These are phyloP conservation scores for Mortierella sp. DNA, from an alignment of 371 early-diverging fungal genomes.

Conservation along the genomic window DNA sequence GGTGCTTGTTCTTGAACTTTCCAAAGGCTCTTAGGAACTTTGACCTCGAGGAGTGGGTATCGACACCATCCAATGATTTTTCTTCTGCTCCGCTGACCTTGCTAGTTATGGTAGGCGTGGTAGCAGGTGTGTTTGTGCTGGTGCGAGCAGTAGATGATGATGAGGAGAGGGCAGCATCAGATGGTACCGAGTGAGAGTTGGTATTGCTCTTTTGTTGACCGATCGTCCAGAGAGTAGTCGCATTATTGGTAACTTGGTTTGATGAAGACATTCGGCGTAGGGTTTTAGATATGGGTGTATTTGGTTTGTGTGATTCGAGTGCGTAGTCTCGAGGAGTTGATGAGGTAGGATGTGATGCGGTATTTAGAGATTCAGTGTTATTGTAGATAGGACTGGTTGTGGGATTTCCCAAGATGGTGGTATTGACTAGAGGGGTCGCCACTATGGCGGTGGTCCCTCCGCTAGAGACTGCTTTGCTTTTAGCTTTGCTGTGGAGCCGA, in stretches of 20 bases:
- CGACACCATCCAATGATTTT: neutral
- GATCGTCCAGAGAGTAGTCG: constrained; percentile 28
- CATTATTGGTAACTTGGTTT: constrained; percentile 11
- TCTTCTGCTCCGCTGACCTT: constrained; percentile 1
- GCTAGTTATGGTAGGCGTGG: neutral
- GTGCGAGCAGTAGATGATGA: neutral
- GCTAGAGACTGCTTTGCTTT: constrained; percentile 7
- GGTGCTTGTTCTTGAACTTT: constrained; percentile 39
- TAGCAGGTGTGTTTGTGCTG: neutral
- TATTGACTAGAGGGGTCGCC: neutral
- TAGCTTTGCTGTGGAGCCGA: constrained; percentile 14
- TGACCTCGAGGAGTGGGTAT: constrained; percentile 22
- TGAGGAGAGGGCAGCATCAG: neutral
- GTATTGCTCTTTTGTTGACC: constrained; percentile 19
- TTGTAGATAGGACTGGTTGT: neutral
- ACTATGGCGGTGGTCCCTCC: neutral
- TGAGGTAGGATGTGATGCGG: neutral
- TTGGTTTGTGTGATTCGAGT: neutral
- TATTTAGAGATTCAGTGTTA: neutral
- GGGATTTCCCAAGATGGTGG: neutral
- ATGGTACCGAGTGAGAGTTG: neutral
- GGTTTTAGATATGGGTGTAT: neutral
- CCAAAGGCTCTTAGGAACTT: constrained; percentile 32
- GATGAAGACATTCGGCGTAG: constrained; percentile 4
- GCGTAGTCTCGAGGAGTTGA: neutral